These are phyloP conservation scores for Zea luxurians DNA, from an alignment of 176 grass and related monocot species.

Conservation along the genomic window DNA sequence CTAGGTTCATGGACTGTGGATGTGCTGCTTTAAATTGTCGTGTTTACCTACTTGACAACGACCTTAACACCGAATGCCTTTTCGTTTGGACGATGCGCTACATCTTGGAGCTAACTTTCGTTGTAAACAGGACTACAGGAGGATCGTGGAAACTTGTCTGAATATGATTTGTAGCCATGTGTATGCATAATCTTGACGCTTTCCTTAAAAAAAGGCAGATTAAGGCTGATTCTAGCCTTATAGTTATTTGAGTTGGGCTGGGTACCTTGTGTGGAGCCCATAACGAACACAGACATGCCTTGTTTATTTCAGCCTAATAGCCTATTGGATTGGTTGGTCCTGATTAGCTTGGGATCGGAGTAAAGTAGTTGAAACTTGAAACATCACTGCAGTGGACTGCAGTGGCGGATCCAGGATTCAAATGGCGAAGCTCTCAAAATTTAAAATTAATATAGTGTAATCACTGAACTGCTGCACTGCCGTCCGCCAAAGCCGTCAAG, in stretches of 20 bases:
- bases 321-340: neutral
- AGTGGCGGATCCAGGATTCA: too few species aligned
- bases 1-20: neutral
- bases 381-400: too few species aligned
- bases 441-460: too few species aligned
- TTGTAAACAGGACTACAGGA: neutral
- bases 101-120: neutral
- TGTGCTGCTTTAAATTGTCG: neutral
- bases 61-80: neutral
- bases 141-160: neutral
- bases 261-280: neutral
- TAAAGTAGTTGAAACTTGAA: too few species aligned
- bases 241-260: neutral
- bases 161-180: neutral
- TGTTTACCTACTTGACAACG: slow-evolving; percentile 20
- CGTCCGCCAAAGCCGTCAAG: too few species aligned
- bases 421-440: too few species aligned
- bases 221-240: neutral
- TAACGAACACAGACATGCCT: neutral
- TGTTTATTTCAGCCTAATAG: neutral
- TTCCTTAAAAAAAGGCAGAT: neutral
- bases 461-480: too few species aligned
- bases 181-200: neutral
- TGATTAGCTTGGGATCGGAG: neutral
- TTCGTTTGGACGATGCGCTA: neutral